Percentiles rank a stretch among this genome's conserved stretches.
Evolutionary conservation across 2,329 filamentous ascomycete species (phyloP).

Genomic region (Lachnellula subtilissima): DNA sequence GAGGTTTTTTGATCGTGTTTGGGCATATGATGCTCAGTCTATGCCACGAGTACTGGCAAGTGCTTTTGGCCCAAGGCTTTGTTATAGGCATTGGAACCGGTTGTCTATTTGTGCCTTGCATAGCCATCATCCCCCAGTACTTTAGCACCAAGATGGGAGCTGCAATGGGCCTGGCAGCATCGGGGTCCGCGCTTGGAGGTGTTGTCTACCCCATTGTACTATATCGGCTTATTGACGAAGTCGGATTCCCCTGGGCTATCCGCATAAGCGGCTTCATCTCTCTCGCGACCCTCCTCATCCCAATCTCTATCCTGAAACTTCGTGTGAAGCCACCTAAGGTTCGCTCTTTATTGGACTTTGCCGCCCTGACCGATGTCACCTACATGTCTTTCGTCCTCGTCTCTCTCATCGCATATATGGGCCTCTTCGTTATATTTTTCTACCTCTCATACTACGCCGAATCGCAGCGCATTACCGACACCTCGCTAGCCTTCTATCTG

Average conservation of each 20-base stretch:
- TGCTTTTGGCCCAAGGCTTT: slow-evolving; percentile 43
- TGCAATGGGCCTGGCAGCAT: slow-evolving; percentile 43
- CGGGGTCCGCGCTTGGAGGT: slow-evolving; percentile 44
- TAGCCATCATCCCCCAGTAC: slow-evolving; percentile 39
- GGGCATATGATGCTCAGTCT: slow-evolving; percentile 59
- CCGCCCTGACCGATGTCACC: slow-evolving; percentile 36
- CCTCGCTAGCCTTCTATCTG: slow-evolving; percentile 44
- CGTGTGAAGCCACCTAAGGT: slow-evolving; percentile 35
- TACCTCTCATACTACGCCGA: slow-evolving; percentile 37
- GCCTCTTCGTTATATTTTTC: slow-evolving; percentile 36
- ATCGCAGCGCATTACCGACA: slow-evolving; percentile 29
- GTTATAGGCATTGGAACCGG: slow-evolving; percentile 41
- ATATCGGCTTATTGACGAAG: slow-evolving; percentile 42
- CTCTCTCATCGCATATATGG: slow-evolving; percentile 36
- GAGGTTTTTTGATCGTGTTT: slow-evolving; percentile 52
- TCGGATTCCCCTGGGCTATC: slow-evolving; percentile 53
- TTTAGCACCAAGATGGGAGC: slow-evolving; percentile 42
- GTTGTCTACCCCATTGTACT: slow-evolving; percentile 59
- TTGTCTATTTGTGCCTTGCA: slow-evolving; percentile 40
- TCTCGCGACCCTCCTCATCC: slow-evolving; percentile 26
- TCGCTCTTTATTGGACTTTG: slow-evolving; percentile 35
- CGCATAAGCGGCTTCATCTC: slow-evolving; percentile 47
- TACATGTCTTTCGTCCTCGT: slow-evolving; percentile 34
- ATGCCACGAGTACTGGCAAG: slow-evolving; percentile 48
- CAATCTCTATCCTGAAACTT: slow-evolving; percentile 29